Percentiles rank a stretch among this genome's conserved stretches.
Conservation (phyloP, 306 rosid species). For the Quercus bicolor region DNA sequence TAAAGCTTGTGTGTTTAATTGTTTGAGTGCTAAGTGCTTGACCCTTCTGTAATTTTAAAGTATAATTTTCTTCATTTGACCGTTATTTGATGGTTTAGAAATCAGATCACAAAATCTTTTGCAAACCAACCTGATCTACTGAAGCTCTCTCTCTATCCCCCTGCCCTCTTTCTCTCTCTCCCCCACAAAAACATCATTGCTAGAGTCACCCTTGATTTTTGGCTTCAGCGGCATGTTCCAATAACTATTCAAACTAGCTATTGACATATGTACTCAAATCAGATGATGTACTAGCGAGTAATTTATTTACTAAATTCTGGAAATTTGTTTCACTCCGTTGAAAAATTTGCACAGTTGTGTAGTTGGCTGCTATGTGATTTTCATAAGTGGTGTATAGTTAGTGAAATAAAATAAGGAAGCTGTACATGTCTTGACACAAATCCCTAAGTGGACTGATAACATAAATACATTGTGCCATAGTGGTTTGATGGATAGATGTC, state of each 20-base stretch:
- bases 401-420: not conserved
- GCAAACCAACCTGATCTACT: not conserved
- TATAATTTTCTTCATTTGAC: not conserved
- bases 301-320: not conserved
- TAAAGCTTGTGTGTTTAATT: not conserved
- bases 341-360: not conserved
- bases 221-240: not conserved
- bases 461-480: not conserved
- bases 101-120: not conserved
- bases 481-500: not conserved
- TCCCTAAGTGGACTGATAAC: not conserved
- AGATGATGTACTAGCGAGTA: not conserved
- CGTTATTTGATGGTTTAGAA: not conserved
- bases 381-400: not conserved
- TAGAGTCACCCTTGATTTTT: not conserved
- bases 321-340: not conserved
- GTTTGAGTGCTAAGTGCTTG: not conserved
- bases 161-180: not conserved
- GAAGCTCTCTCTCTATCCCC: not conserved
- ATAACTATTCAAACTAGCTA: not conserved
- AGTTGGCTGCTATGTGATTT: not conserved
- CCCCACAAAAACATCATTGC: not conserved
- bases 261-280: not conserved
- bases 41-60: not conserved
- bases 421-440: not conserved